Conservation (phyloP, 306 rosid species). For the Aeschynomene evenia region DNA sequence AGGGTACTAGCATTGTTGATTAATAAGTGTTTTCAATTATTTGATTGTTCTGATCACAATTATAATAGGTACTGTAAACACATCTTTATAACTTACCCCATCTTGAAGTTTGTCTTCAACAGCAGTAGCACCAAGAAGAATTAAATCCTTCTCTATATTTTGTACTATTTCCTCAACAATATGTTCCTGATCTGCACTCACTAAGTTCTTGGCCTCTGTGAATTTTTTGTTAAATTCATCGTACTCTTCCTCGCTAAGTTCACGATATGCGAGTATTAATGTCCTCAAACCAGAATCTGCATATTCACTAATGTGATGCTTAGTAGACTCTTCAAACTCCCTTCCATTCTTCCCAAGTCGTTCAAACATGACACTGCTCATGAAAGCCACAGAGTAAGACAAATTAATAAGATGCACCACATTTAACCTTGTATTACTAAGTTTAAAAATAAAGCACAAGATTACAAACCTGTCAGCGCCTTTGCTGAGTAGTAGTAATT, state of each 20-base stretch:
- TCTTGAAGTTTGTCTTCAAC: slow-evolving; percentile 98
- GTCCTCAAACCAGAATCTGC: slow-evolving; percentile 99
- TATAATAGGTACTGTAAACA: background rate
- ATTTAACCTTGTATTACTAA: background rate
- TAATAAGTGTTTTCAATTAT: background rate
- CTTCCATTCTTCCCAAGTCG: slow-evolving; percentile 74
- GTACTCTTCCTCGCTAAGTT: slow-evolving; percentile 70
- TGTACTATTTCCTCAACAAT: slow-evolving; percentile 63
- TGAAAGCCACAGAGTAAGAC: slow-evolving; percentile 18
- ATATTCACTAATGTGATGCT: slow-evolving; percentile 68
- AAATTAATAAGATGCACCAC: slow-evolving; percentile 2
- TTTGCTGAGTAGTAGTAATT: slow-evolving; percentile 71
- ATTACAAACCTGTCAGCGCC: slow-evolving; percentile 95
- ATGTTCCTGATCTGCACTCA: slow-evolving; percentile 79
- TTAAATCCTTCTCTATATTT: slow-evolving; percentile 76
- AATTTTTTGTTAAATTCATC: slow-evolving; percentile 53
- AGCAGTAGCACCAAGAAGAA: slow-evolving; percentile 99
- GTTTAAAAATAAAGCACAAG: slow-evolving; percentile 5
- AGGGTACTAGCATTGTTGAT: slow-evolving; percentile 13
- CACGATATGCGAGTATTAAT: slow-evolving; percentile 82
- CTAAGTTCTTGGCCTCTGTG: slow-evolving; percentile 71
- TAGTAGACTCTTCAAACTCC: slow-evolving; percentile 77
- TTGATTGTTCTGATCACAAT: background rate
- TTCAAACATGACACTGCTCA: slow-evolving; percentile 91
- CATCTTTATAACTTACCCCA: slow-evolving; percentile 58